phyloP scores from a whole-genome alignment of 345 rosid genomes.

The Raphanus sativus region DNA sequence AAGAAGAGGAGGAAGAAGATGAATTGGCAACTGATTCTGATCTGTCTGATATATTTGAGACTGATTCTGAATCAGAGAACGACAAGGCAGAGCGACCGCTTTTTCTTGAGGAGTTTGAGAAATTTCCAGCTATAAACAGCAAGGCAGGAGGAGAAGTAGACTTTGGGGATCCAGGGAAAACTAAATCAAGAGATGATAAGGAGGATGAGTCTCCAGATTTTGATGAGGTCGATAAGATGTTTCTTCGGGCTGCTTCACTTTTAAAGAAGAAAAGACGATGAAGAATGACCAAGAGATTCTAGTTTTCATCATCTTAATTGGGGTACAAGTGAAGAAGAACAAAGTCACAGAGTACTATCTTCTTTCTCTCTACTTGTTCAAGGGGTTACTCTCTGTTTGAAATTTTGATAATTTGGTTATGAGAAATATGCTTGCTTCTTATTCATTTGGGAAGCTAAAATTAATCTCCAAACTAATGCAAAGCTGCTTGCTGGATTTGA shows the following conservation, averaged over 20 bases:
- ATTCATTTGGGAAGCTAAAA: not conserved
- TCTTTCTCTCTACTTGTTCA: slow-evolving; percentile 1
- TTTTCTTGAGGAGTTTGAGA: slow-evolving; percentile 70
- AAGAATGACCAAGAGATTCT: slow-evolving; percentile 1
- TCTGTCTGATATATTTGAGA: slow-evolving; percentile 64
- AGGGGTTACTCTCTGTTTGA: not conserved
- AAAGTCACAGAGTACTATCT: not conserved
- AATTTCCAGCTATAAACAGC: slow-evolving; percentile 51
- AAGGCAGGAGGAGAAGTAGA: slow-evolving; percentile 30
- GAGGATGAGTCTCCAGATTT: slow-evolving; percentile 48
- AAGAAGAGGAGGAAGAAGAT: slow-evolving; percentile 10
- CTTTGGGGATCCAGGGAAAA: not conserved
- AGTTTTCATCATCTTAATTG: not conserved
- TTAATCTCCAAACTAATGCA: not conserved
- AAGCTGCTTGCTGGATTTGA: not conserved
- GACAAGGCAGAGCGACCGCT: slow-evolving; percentile 51
- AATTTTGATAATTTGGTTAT: slow-evolving; percentile 6
- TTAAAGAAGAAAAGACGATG: slow-evolving; percentile 61
- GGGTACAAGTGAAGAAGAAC: not conserved
- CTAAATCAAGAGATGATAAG: not conserved
- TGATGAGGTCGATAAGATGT: slow-evolving; percentile 81
- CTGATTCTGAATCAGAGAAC: slow-evolving; percentile 62
- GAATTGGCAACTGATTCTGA: slow-evolving; percentile 53
- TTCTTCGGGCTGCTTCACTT: slow-evolving; percentile 77
- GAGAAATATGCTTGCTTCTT: not conserved